Conservation (phyloP, 2,329 filamentous ascomycete genomes). For the Apiospora rasikravindrae region DNA sequence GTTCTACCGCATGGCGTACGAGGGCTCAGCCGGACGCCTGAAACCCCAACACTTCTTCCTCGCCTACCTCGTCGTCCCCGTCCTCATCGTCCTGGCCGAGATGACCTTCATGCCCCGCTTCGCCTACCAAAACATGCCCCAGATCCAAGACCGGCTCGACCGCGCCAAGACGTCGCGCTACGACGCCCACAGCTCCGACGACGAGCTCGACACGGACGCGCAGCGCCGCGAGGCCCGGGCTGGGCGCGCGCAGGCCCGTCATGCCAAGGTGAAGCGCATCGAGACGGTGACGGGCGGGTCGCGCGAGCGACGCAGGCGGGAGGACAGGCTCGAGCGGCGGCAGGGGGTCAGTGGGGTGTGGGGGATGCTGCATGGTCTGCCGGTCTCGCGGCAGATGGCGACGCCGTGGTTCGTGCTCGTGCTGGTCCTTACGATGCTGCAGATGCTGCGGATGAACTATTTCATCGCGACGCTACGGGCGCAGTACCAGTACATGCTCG, state of each 20-base stretch:
- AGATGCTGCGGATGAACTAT: slow-evolving; percentile 76
- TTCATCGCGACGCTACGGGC: slow-evolving; percentile 52
- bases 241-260: slow-evolving; percentile 55
- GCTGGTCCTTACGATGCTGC: slow-evolving; percentile 64
- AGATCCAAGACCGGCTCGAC: slow-evolving; percentile 47
- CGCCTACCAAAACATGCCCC: slow-evolving; percentile 45
- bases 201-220: slow-evolving; percentile 44
- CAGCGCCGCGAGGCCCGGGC: slow-evolving; percentile 49
- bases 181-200: slow-evolving; percentile 59
- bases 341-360: slow-evolving; percentile 69
- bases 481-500: slow-evolving; percentile 73
- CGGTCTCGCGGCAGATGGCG: slow-evolving; percentile 67
- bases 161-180: slow-evolving; percentile 41
- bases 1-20: slow-evolving; percentile 61
- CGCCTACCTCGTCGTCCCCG: slow-evolving; percentile 43
- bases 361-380: slow-evolving; percentile 72
- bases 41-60: slow-evolving; percentile 48
- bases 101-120: slow-evolving; percentile 45
- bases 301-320: slow-evolving; percentile 59
- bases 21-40: slow-evolving; percentile 44
- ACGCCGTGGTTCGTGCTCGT: slow-evolving; percentile 77
- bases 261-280: slow-evolving; percentile 64
- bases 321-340: slow-evolving; percentile 60
- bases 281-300: slow-evolving; percentile 64
- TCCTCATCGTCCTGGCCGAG: slow-evolving; percentile 44